These are phyloP conservation scores for Neurospora tetrasperma DNA, from an alignment of 495 filamentous ascomycete species.

Conservation along the genomic window DNA sequence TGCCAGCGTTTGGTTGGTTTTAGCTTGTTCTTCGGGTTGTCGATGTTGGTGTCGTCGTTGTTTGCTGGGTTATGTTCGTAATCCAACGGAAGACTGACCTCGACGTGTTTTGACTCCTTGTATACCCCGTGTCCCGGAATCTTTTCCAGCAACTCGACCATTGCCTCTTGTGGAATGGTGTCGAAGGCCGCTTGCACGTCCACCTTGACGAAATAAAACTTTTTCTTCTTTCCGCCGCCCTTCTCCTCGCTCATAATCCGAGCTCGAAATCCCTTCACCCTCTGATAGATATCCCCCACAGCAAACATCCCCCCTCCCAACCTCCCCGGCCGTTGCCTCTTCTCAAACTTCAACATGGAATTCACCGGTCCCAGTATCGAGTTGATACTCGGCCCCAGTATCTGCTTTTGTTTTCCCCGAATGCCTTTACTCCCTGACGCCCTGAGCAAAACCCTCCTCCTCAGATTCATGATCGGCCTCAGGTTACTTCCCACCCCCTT, in stretches of 20 bases:
- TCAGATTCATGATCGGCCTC: slow-evolving; percentile 79
- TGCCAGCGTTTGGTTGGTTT: slow-evolving; percentile 50
- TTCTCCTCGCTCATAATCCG: no score
- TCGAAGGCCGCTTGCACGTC: slow-evolving; percentile 93
- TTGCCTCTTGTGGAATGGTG: slow-evolving; percentile 72
- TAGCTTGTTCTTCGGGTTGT: slow-evolving; percentile 1
- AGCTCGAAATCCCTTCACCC: slow-evolving; percentile 38
- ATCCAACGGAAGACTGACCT: slow-evolving; percentile 34
- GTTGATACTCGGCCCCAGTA: slow-evolving; percentile 68
- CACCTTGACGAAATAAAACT: slow-evolving; percentile 74
- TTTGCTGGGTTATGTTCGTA: slow-evolving; percentile 25
- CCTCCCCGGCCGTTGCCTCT: slow-evolving; percentile 39
- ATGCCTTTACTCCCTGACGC: neutral
- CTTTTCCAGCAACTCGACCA: slow-evolving; percentile 55
- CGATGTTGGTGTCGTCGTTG: slow-evolving; percentile 7
- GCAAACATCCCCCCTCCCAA: slow-evolving; percentile 73
- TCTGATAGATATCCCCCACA: slow-evolving; percentile 69
- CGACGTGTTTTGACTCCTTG: slow-evolving; percentile 60
- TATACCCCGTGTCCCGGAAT: slow-evolving; percentile 60
- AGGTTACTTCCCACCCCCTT: slow-evolving; percentile 41
- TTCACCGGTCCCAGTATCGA: slow-evolving; percentile 63
- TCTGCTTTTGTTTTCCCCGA: slow-evolving; percentile 19
- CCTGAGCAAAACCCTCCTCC: slow-evolving; percentile 46
- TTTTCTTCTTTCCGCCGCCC: neutral
- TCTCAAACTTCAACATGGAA: slow-evolving; percentile 70